phyloP scores from a whole-genome alignment of 768 basidiomycete genomes.

The Amanita molliuscula region DNA sequence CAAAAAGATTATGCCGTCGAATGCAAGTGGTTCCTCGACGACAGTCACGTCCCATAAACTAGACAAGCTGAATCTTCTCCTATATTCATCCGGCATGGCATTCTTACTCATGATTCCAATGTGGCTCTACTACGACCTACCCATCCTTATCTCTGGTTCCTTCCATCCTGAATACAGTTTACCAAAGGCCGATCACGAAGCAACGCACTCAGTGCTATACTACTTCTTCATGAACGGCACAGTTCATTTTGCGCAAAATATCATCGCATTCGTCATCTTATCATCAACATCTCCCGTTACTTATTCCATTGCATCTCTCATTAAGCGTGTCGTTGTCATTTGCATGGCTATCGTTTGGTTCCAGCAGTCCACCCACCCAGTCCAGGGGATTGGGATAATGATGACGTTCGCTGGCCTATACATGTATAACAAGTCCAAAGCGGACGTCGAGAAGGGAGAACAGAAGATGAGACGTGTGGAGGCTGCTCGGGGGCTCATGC shows the following conservation, averaged over 20 bases:
- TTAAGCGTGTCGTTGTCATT: conserved; percentile 97
- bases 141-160: conserved; percentile 43
- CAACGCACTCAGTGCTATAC: conserved; percentile 57
- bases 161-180: conserved; percentile 27
- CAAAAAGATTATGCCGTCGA: conserved; percentile 92
- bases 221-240: conserved; percentile 92
- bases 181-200: conserved; percentile 32
- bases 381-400: conserved; percentile 85
- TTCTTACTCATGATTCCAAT: conserved; percentile 95
- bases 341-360: conserved; percentile 98
- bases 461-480: conserved; percentile 74
- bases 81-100: conserved; percentile 91
- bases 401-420: conserved; percentile 87
- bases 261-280: conserved; percentile 94
- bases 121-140: conserved; percentile 86
- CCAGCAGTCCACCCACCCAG: conserved; percentile 69
- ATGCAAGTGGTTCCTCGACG: conserved; percentile 23
- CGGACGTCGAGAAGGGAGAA: conserved; percentile 89
- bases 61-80: conserved; percentile 92
- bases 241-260: conserved; percentile 94
- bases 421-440: conserved; percentile 93
- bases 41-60: conserved; percentile 57
- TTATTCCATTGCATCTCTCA: conserved; percentile 94
- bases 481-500: conserved; percentile 53
- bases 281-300: conserved; percentile 96